These are phyloP conservation scores for slime mould (Dictyostelium discoideum) DNA, from an alignment of 78 protist species.

Conservation along the genomic window DNA sequence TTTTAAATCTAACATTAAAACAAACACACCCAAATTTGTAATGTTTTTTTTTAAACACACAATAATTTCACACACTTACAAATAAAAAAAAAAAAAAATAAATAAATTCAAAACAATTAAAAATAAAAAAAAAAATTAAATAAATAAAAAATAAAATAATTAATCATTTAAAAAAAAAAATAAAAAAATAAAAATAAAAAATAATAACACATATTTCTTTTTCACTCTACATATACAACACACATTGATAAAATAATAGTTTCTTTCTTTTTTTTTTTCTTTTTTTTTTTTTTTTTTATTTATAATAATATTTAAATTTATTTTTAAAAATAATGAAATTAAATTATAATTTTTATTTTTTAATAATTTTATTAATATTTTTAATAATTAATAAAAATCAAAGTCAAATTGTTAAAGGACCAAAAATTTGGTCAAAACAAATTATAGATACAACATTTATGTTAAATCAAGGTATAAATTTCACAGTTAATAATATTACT, in stretches of 20 bases:
- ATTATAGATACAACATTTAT: neutral
- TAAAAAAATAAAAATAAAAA: too few relatives aligned
- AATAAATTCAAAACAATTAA: too few relatives aligned
- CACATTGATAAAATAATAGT: too few relatives aligned
- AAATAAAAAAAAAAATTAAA: too few relatives aligned
- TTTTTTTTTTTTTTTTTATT: neutral
- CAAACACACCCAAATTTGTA: neutral
- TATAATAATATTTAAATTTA: too few relatives aligned
- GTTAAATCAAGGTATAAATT: neutral
- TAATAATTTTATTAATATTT: too few relatives aligned
- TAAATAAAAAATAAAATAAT: too few relatives aligned
- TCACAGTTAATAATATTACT: neutral
- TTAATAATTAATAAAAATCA: too few relatives aligned
- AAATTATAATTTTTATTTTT: too few relatives aligned
- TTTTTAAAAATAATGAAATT: neutral
- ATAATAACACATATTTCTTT: neutral
- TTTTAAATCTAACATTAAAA: too few relatives aligned
- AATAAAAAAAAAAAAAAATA: too few relatives aligned
- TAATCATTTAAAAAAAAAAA: neutral
- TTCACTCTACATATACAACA: neutral
- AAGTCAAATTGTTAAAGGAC: neutral
- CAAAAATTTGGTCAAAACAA: neutral
- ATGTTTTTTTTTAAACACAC: neutral
- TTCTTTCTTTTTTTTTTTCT: neutral
- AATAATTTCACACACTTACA: neutral